These are phyloP conservation scores for Rhamnella rubrinervis DNA, from an alignment of 331 rosid species.

Conservation along the genomic window DNA sequence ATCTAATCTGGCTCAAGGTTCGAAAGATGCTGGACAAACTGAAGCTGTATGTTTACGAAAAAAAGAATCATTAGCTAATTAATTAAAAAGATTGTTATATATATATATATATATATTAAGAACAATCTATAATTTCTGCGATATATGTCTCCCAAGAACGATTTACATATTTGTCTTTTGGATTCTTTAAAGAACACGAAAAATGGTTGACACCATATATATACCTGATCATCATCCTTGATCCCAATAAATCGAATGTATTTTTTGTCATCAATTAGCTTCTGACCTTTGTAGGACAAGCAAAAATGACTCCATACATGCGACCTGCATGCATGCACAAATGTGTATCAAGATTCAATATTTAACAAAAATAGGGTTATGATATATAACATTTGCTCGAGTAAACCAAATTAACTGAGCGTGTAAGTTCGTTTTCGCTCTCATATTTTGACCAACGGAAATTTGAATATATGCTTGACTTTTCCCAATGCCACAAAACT, in stretches of 20 bases:
- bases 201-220: neutral
- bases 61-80: too few species aligned
- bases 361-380: too few species aligned
- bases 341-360: neutral
- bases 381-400: too few species aligned
- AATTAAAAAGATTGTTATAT: neutral
- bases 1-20: neutral
- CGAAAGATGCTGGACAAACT: conserved; percentile 35
- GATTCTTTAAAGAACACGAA: too few species aligned
- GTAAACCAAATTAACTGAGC: too few species aligned
- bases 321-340: conserved; percentile 30
- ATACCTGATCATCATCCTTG: conserved; percentile 48
- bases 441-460: too few species aligned
- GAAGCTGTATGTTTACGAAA: conserved; percentile 25
- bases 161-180: too few species aligned
- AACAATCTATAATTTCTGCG: too few species aligned
- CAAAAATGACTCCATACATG: conserved; percentile 61
- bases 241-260: conserved; percentile 35
- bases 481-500: too few species aligned
- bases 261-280: conserved; percentile 40
- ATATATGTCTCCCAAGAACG: too few species aligned
- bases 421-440: too few species aligned
- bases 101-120: neutral
- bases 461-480: too few species aligned
- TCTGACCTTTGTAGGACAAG: conserved; percentile 38